phyloP scores from a whole-genome alignment of 768 basidiomycete genomes.

The Gloeostereum incarnatum region DNA sequence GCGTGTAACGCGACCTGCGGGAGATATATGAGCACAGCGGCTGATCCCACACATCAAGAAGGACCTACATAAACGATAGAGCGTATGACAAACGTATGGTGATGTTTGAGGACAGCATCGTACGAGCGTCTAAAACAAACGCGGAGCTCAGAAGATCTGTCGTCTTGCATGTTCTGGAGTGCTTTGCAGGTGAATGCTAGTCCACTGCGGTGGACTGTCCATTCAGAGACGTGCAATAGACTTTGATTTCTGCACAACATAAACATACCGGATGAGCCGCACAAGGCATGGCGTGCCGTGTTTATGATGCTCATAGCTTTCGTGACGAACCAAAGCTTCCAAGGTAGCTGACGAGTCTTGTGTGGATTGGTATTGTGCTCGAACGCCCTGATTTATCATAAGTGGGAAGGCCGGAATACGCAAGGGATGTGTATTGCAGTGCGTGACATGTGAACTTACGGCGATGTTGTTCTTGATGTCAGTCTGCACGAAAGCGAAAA shows the following conservation, averaged over 20 bases:
- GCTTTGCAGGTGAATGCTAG: conserved; percentile 61
- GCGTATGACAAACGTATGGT: conserved; percentile 60
- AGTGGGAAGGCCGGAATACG: neutral
- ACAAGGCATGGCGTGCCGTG: conserved; percentile 55
- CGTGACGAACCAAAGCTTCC: conserved; percentile 49
- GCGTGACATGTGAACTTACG: conserved; percentile 28
- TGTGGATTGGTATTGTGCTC: conserved; percentile 36
- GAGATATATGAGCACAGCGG: neutral
- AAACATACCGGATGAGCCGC: conserved; percentile 54
- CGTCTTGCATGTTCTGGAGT: conserved; percentile 53
- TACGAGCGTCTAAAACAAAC: conserved; percentile 66
- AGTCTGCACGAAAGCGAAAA: conserved; percentile 67
- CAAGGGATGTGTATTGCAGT: neutral
- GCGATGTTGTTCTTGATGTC: conserved; percentile 62
- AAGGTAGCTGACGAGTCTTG: conserved; percentile 40
- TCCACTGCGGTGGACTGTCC: conserved; percentile 31
- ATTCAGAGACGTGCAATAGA: neutral
- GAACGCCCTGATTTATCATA: conserved; percentile 46
- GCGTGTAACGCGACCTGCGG: conserved; percentile 47
- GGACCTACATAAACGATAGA: conserved; percentile 48
- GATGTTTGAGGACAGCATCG: conserved; percentile 55
- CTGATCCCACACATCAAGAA: conserved; percentile 3
- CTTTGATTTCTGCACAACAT: no score
- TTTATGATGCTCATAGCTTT: conserved; percentile 29
- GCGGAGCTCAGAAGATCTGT: conserved; percentile 43